Conservation (phyloP, 1,284 basidiomycete species). For the Cronartium ribicola region DNA sequence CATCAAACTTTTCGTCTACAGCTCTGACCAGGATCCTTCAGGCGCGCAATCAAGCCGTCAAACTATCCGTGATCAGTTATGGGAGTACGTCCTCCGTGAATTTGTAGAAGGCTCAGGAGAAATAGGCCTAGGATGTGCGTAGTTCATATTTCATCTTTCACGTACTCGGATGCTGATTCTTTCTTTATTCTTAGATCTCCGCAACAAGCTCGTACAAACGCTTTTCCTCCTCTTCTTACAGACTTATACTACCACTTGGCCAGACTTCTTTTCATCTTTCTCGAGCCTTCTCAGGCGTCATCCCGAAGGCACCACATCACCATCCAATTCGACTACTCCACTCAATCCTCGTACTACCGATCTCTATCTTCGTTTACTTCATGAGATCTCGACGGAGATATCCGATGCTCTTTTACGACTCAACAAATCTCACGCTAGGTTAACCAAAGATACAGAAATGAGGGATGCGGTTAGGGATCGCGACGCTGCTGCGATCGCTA, state of each 20-base stretch:
- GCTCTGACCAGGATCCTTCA: conserved; percentile 9
- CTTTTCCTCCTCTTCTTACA: conserved; percentile 88
- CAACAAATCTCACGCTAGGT: conserved; percentile 62
- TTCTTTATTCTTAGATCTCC: conserved; percentile 62
- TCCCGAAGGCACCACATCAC: conserved; percentile 67
- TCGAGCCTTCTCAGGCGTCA: conserved; percentile 59
- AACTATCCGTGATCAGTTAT: conserved; percentile 35
- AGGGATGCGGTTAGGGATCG: conserved; percentile 77
- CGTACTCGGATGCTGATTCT: conserved; percentile 11
- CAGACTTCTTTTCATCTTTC: conserved; percentile 57
- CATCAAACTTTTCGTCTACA: neutral
- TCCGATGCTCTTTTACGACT: conserved; percentile 79
- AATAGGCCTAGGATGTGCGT: conserved; percentile 20
- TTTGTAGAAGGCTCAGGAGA: conserved; percentile 33
- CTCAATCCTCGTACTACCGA: conserved; percentile 76
- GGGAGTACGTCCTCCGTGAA: conserved; percentile 41
- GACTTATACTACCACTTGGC: conserved; percentile 78
- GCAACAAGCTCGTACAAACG: conserved; percentile 98
- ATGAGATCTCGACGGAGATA: conserved; percentile 87
- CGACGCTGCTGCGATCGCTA: conserved; percentile 81
- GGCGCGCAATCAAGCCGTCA: conserved; percentile 12
- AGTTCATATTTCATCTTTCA: neutral
- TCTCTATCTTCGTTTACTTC: conserved; percentile 77
- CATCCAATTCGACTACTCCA: conserved; percentile 53
- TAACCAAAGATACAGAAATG: conserved; percentile 72